Evolutionary conservation across 768 basidiomycete genomes (phyloP).

Genomic region (Wakefieldia striispora): DNA sequence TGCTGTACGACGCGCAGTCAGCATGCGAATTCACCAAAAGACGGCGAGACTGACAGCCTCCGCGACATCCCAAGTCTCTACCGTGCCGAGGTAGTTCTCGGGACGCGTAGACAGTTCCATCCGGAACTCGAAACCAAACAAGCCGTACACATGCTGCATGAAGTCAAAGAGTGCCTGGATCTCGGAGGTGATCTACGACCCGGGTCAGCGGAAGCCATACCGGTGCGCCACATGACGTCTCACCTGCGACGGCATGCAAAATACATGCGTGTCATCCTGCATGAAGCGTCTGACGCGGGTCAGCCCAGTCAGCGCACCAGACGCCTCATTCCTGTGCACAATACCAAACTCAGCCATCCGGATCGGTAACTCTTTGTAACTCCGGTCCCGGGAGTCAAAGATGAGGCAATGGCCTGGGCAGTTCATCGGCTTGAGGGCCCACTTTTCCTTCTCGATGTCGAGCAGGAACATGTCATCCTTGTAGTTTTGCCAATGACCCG

Average conservation of each 20-base stretch:
- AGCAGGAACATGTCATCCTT: slow-evolving; percentile 97
- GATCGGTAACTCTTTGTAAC: slow-evolving; percentile 93
- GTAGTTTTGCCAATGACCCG: slow-evolving; percentile 98
- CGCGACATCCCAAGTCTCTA: slow-evolving; percentile 89
- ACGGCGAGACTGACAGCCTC: slow-evolving; percentile 58
- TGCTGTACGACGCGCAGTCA: slow-evolving; percentile 47
- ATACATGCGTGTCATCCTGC: slow-evolving; percentile 98
- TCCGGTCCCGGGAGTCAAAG: slow-evolving; percentile 91
- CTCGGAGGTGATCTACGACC: slow-evolving; percentile 75
- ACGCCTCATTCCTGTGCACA: slow-evolving; percentile 94
- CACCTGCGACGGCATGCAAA: slow-evolving; percentile 93
- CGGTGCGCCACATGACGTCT: slow-evolving; percentile 6
- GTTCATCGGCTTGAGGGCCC: slow-evolving; percentile 98
- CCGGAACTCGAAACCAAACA: slow-evolving; percentile 93
- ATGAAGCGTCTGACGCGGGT: slow-evolving; percentile 93
- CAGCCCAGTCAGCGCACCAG: slow-evolving; percentile 88
- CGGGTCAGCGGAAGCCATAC: neutral
- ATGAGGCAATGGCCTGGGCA: slow-evolving; percentile 97
- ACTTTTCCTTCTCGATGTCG: slow-evolving; percentile 93
- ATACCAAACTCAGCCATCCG: slow-evolving; percentile 99
- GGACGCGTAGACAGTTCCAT: slow-evolving; percentile 96
- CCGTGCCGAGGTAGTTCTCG: slow-evolving; percentile 85
- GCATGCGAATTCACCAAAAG: neutral
- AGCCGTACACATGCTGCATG: slow-evolving; percentile 88
- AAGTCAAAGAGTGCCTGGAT: slow-evolving; percentile 89